These are phyloP conservation scores for Dalbergia cultrata DNA, from an alignment of 306 rosid species.

Conservation along the genomic window DNA sequence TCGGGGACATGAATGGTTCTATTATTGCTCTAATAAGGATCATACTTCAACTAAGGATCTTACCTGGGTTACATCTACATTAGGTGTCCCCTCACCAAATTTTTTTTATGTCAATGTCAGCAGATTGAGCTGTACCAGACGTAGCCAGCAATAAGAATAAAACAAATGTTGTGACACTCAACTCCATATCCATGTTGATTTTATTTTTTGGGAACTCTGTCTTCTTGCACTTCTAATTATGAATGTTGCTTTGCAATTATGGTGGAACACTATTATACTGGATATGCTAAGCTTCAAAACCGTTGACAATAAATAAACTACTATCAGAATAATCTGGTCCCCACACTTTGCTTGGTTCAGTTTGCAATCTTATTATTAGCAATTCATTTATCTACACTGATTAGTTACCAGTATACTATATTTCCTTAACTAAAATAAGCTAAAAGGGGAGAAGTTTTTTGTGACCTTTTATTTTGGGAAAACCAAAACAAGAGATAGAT, in stretches of 20 bases:
- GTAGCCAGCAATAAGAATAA: conserved; percentile 14
- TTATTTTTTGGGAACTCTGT: neutral
- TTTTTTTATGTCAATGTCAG: neutral
- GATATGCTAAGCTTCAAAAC: neutral
- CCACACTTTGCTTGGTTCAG: neutral
- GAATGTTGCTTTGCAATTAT: neutral
- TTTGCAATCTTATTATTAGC: neutral
- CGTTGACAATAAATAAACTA: neutral
- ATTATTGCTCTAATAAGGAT: too few relatives aligned
- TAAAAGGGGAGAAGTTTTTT: neutral
- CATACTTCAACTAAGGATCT: neutral
- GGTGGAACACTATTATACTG: neutral
- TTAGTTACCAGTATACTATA: neutral
- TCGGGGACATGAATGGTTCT: too few relatives aligned
- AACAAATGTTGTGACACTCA: neutral
- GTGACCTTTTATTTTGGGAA: neutral
- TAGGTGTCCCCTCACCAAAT: conserved; percentile 37
- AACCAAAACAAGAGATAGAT: neutral
- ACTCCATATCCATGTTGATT: conserved; percentile 3
- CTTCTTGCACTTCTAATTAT: neutral
- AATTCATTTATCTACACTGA: neutral
- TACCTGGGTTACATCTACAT: conserved; percentile 42
- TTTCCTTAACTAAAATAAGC: neutral
- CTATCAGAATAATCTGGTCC: neutral
- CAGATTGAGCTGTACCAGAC: conserved; percentile 21